These are phyloP conservation scores for Copromyces sp. DNA, from an alignment of 495 filamentous ascomycete species.

Conservation along the genomic window DNA sequence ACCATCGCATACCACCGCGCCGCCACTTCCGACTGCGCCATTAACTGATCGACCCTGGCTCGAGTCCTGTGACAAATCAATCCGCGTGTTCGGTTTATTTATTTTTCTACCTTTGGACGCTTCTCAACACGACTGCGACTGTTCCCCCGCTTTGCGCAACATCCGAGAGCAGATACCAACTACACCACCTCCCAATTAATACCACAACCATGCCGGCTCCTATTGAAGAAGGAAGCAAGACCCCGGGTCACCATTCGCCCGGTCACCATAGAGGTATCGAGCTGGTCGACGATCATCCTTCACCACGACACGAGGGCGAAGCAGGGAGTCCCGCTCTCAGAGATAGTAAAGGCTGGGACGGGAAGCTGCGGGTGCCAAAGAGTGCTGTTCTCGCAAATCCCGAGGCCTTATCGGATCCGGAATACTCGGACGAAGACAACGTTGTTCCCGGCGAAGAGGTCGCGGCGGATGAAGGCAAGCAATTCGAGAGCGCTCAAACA, in stretches of 20 bases:
- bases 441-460: conserved; percentile 67
- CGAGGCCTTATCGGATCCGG: conserved; percentile 69
- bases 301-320: conserved; percentile 31
- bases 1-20: not conserved
- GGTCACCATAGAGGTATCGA: conserved; percentile 25
- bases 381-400: conserved; percentile 56
- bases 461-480: conserved; percentile 68
- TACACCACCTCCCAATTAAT: not conserved
- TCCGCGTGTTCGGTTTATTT: not conserved
- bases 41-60: not conserved
- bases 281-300: conserved; percentile 28
- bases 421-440: conserved; percentile 73
- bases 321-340: conserved; percentile 29
- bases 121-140: not conserved
- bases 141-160: not conserved
- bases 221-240: conserved; percentile 22
- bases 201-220: conserved; percentile 25
- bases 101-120: not conserved
- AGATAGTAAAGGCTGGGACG: conserved; percentile 83
- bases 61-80: not conserved
- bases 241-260: conserved; percentile 15
- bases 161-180: not conserved
- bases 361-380: conserved; percentile 70
- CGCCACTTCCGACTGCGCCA: not conserved
- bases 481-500: not conserved